These are phyloP conservation scores for Capsella rubella DNA, from an alignment of 441 rosid species.

Conservation along the genomic window DNA sequence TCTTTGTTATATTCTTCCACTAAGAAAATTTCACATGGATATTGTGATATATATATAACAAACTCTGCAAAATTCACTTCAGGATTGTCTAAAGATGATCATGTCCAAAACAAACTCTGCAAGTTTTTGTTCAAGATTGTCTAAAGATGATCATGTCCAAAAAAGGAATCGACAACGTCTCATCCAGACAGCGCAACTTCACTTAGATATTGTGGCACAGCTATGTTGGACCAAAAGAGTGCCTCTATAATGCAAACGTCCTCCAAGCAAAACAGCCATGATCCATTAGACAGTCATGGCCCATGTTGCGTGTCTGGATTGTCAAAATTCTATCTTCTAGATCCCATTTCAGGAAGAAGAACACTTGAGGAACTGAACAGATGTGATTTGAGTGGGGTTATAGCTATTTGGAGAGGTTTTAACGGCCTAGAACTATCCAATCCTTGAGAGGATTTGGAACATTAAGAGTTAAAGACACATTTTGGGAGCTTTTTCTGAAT, in stretches of 20 bases:
- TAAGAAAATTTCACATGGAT: too few species aligned
- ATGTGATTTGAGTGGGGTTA: not conserved
- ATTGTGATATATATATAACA: not conserved
- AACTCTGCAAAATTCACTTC: not conserved
- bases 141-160: not conserved
- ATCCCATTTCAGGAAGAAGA: not conserved
- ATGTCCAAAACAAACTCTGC: too few species aligned
- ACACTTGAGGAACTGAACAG: not conserved
- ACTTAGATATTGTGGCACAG: not conserved
- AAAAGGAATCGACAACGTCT: slow-evolving; percentile 1
- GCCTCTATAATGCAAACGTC: slow-evolving; percentile 6
- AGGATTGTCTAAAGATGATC: too few species aligned
- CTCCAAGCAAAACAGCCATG: not conserved
- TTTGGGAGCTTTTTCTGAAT: not conserved
- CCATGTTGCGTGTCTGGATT: not conserved
- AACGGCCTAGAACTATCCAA: not conserved
- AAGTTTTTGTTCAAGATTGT: not conserved
- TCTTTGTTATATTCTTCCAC: too few species aligned
- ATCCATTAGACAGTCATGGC: not conserved
- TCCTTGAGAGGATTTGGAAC: not conserved
- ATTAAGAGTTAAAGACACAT: too few species aligned
- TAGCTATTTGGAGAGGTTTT: not conserved
- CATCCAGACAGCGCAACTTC: not conserved
- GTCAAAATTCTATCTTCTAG: not conserved
- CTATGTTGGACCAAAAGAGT: slow-evolving; percentile 2